Conservation (phyloP, 768 basidiomycete genomes). For the Leucocoprinus birnbaumii region DNA sequence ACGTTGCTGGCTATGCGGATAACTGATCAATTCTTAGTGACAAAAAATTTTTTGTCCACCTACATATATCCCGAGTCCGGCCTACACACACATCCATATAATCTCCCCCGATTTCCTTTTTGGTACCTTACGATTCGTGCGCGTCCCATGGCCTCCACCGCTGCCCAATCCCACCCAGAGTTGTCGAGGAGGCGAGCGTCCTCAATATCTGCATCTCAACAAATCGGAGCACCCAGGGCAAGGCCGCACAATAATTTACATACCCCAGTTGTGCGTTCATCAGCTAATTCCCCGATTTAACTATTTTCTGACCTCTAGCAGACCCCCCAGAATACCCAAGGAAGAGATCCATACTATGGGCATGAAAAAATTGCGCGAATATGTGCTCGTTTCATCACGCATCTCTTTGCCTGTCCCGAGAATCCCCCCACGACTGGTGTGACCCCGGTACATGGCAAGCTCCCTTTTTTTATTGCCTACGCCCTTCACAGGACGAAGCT, state of each 20-base stretch:
- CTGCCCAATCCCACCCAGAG: slow-evolving; percentile 7
- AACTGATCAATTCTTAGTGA: not conserved
- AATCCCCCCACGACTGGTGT: slow-evolving; percentile 50
- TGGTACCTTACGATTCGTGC: slow-evolving; percentile 5
- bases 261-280: slow-evolving; percentile 5
- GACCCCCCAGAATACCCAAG: slow-evolving; percentile 20
- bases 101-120: not conserved
- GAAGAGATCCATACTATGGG: slow-evolving; percentile 66
- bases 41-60: slow-evolving; percentile 10
- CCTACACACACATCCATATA: too few relatives aligned
- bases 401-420: slow-evolving; percentile 86
- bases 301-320: slow-evolving; percentile 13
- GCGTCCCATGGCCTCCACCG: slow-evolving; percentile 6
- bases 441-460: slow-evolving; percentile 52
- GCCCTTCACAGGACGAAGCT: slow-evolving; percentile 83
- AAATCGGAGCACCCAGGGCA: slow-evolving; percentile 10
- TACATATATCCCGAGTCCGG: not conserved
- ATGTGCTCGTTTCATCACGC: slow-evolving; percentile 77
- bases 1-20: too few relatives aligned
- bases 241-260: slow-evolving; percentile 10
- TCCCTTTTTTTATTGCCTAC: slow-evolving; percentile 84
- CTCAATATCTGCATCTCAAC: slow-evolving; percentile 5
- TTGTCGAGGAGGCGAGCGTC: slow-evolving; percentile 5
- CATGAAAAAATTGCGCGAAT: slow-evolving; percentile 71
- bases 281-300: slow-evolving; percentile 6